Evolutionary conservation across 208 protist genomes (phyloP).

Genomic region (Leishmania martiniquensis): DNA sequence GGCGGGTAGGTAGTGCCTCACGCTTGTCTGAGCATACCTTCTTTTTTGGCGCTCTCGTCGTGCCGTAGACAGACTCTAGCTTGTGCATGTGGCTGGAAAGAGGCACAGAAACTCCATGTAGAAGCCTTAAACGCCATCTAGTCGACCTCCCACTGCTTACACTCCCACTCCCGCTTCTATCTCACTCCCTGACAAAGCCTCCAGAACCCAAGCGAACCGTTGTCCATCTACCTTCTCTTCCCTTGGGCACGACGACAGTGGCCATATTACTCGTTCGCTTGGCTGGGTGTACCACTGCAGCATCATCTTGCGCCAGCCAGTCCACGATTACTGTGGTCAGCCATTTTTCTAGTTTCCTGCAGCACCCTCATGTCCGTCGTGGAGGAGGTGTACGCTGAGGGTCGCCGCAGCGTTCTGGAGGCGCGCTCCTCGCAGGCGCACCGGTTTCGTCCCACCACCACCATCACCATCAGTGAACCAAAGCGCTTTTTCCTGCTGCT

Average conservation of each 20-base stretch:
- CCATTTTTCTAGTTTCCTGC: not conserved
- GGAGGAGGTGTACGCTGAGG: slow-evolving; percentile 26
- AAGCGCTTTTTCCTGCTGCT: slow-evolving; percentile 71
- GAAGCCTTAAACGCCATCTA: not conserved
- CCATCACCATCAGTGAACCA: slow-evolving; percentile 47
- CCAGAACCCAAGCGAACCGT: not conserved
- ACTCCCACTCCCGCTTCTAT: not conserved
- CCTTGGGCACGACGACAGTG: not conserved
- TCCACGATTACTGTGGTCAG: too few relatives aligned
- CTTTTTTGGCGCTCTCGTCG: not conserved
- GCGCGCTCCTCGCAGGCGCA: slow-evolving; percentile 17
- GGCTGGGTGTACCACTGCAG: not conserved
- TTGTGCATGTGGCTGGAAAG: not conserved
- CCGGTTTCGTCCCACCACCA: slow-evolving; percentile 11
- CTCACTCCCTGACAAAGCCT: not conserved
- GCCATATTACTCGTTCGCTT: not conserved
- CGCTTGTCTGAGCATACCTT: too few relatives aligned
- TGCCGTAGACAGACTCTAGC: not conserved
- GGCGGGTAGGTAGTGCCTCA: not conserved
- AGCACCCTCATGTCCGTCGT: slow-evolving; percentile 8
- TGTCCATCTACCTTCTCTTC: not conserved
- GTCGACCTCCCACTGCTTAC: too few relatives aligned
- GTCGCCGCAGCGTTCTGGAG: slow-evolving; percentile 23
- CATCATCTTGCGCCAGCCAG: not conserved
- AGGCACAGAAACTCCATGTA: not conserved